These are phyloP conservation scores for Sequoiadendron giganteum DNA, from an alignment of 75 land plant species.

Conservation along the genomic window DNA sequence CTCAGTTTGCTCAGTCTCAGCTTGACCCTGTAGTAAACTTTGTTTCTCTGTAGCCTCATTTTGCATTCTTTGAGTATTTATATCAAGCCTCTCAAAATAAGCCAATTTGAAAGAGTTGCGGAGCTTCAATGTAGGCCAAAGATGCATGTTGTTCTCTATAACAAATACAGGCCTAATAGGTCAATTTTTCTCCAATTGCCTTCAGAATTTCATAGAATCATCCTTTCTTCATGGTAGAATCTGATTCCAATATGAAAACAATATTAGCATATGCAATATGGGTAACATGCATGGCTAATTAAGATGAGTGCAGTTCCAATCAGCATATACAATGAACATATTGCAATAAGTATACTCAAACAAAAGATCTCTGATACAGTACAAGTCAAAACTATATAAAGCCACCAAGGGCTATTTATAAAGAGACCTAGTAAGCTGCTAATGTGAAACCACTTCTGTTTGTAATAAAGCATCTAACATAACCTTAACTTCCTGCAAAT, in stretches of 20 bases:
- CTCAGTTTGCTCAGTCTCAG: not conserved
- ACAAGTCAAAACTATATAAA: too few species aligned
- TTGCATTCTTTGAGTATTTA: constrained; percentile 1
- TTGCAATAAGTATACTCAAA: not conserved
- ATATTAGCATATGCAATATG: not conserved
- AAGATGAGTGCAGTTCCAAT: not conserved
- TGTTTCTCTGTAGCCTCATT: constrained; percentile 3
- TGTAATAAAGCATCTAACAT: not conserved
- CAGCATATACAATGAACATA: not conserved
- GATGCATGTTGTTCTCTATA: constrained; percentile 6
- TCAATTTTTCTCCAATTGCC: not conserved
- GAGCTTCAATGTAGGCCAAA: constrained; percentile 4
- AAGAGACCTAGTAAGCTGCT: not conserved
- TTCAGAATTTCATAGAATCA: not conserved
- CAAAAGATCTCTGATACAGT: too few species aligned
- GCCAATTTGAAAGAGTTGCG: constrained; percentile 5
- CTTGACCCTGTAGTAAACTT: not conserved
- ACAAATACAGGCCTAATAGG: not conserved
- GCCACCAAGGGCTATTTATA: too few species aligned
- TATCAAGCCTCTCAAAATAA: not conserved
- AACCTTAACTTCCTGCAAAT: not conserved
- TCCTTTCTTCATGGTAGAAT: not conserved
- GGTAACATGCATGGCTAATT: not conserved
- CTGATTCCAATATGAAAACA: not conserved
- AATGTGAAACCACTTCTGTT: not conserved